Evolutionary conservation across 345 rosid genomes (phyloP), one percentile per base, ranked within the genome.

Genomic region (Eucalyptus sideroxylon): DNA sequence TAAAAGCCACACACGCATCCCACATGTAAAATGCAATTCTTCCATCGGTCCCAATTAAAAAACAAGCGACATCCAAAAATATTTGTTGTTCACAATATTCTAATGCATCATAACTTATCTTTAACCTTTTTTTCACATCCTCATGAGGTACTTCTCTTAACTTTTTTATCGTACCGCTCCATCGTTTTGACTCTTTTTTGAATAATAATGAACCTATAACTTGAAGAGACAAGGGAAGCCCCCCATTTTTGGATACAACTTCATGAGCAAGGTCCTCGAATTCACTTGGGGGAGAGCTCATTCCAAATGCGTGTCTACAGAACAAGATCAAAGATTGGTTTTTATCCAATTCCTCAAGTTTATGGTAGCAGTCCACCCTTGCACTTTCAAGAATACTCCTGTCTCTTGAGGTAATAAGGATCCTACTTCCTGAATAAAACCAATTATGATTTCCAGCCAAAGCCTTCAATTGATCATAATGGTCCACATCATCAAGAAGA

Each of bases 1-100:
- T 6, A 16, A 51, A 6, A 51, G 9, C 23, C 55, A 16, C 55
- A 16, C 55, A 51, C 0, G 55, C 55, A 0, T 51, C 55, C 55
- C 55, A 51, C 55, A 51, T 51, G 23, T 16, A 51, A 0, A 0
- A 51, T 16, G 55, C 55, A 51, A 16, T 16, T 51, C 55, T 51
- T 51, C 8, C 49, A 16, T 65, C 44, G 3, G 24, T 37, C 15
- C 60, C 59, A 14, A 62, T 42, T 8, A 44, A 11, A 51, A 51
- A 51, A 51, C 21, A 51, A 51, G 55, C 55, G 2, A 51, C 1
- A 51, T 51, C 55, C 55, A 51, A 51, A 51, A 51, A 51, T 51
- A 50, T 50, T 16, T 50, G 55, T 50, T 44, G 30, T 4, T 16
- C 12, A 3, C 1, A 1, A 15, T 17, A 15, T 4, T 88, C 60